These are phyloP conservation scores for Sugiyamaella xylanicola DNA, from an alignment of 1,139 yeast species.

Conservation along the genomic window DNA sequence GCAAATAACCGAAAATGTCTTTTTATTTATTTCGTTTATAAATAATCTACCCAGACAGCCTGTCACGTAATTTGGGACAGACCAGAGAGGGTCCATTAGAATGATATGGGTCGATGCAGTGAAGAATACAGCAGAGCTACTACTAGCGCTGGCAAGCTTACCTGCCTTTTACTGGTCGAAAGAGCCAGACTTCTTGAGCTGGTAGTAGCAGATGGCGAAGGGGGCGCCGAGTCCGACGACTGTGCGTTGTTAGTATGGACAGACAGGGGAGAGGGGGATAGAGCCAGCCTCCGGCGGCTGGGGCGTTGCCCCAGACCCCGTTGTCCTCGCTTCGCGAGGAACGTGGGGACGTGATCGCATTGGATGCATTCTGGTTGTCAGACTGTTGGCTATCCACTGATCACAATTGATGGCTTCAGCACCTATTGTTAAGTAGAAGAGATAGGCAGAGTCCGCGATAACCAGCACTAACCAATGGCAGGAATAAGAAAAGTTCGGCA, in stretches of 20 bases:
- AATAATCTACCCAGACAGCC: not conserved
- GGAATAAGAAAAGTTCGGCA: not conserved
- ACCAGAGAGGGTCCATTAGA: not conserved
- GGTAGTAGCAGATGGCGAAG: conserved; percentile 43
- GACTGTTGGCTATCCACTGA: too few species aligned
- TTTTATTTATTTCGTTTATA: not conserved
- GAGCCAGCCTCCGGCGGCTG: too few species aligned
- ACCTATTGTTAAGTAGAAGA: too few species aligned
- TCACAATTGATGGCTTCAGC: too few species aligned
- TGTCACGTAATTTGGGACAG: not conserved
- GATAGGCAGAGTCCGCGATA: too few species aligned
- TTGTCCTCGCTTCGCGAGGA: too few species aligned
- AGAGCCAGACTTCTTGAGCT: conserved; percentile 43
- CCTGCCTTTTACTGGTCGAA: conserved; percentile 16
- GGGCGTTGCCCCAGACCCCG: too few species aligned
- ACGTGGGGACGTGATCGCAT: too few species aligned
- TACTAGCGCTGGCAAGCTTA: not conserved
- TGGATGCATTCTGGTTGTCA: too few species aligned
- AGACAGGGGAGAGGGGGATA: too few species aligned
- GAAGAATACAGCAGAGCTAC: not conserved
- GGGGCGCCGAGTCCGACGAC: conserved; percentile 45
- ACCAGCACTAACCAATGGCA: too few species aligned
- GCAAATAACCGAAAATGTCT: not conserved
- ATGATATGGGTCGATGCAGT: not conserved
- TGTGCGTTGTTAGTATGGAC: conserved; percentile 21